Conservation (phyloP, 73 alveolate genomes). For the Paramecium sonneborni region DNA sequence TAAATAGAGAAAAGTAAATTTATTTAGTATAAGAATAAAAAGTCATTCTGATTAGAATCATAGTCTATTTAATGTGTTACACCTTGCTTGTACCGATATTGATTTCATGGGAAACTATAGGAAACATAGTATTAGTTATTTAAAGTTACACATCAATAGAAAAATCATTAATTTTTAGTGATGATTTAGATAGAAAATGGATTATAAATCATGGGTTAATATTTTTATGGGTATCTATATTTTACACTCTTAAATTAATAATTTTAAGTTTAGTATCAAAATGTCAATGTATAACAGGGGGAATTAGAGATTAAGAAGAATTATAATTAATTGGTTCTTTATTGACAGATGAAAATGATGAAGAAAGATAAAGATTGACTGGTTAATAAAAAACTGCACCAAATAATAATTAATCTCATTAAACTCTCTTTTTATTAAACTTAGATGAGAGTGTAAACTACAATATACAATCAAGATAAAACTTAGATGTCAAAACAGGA, state of each 20-base stretch:
- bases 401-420: neutral
- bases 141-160: neutral
- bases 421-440: conserved; percentile 17
- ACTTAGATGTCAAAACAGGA: neutral
- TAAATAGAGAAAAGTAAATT: neutral
- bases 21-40: conserved; percentile 26
- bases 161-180: neutral
- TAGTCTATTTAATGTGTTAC: neutral
- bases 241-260: neutral
- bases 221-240: conserved; percentile 4
- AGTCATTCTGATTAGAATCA: neutral
- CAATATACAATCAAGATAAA: neutral
- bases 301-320: neutral
- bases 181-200: conserved; percentile 51
- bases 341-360: conserved; percentile 40
- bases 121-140: neutral
- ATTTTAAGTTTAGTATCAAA: neutral
- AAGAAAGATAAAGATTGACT: conserved; percentile 36
- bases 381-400: neutral
- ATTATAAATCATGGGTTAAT: conserved; percentile 4
- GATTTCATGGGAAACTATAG: neutral
- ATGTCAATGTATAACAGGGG: neutral
- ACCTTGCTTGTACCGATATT: neutral
- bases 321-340: neutral
- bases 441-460: conserved; percentile 40